These are phyloP conservation scores for Sarocladiaceae sp. DNA, from an alignment of 2,329 filamentous ascomycete genomes.

Conservation along the genomic window DNA sequence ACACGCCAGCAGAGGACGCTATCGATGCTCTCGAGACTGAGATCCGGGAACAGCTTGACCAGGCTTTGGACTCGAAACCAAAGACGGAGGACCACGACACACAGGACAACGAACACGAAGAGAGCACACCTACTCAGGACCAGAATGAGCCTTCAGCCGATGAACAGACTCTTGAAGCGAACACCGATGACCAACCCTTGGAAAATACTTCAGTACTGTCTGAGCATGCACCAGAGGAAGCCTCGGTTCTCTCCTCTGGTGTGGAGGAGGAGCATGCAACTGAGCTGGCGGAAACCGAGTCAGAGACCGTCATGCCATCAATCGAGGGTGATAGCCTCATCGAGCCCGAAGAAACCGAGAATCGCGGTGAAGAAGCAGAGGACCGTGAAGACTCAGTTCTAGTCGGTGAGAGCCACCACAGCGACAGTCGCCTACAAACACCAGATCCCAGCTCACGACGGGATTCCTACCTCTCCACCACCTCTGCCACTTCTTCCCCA, in stretches of 20 bases:
- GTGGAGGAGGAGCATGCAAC: background rate
- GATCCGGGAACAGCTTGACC: constrained; percentile 14
- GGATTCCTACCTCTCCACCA: constrained; percentile 17
- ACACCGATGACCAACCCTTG: background rate
- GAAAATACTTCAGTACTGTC: background rate
- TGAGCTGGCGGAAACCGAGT: background rate
- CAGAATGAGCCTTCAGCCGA: background rate
- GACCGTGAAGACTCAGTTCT: background rate
- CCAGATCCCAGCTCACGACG: constrained; percentile 9
- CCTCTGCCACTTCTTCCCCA: constrained; percentile 16
- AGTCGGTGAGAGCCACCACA: background rate
- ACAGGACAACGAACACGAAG: background rate
- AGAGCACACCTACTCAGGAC: background rate
- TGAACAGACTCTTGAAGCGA: background rate
- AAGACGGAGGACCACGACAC: background rate
- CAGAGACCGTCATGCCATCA: background rate
- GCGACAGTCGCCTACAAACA: background rate
- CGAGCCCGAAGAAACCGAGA: background rate
- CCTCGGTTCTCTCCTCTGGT: background rate
- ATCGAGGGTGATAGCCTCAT: background rate
- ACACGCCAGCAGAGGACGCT: background rate
- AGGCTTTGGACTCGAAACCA: constrained; percentile 7
- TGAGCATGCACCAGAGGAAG: background rate
- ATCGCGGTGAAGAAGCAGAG: background rate
- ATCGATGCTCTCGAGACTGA: constrained; percentile 2